These are phyloP conservation scores for Cantharellus cinnabarinus DNA, from an alignment of 768 basidiomycete species.

Conservation along the genomic window DNA sequence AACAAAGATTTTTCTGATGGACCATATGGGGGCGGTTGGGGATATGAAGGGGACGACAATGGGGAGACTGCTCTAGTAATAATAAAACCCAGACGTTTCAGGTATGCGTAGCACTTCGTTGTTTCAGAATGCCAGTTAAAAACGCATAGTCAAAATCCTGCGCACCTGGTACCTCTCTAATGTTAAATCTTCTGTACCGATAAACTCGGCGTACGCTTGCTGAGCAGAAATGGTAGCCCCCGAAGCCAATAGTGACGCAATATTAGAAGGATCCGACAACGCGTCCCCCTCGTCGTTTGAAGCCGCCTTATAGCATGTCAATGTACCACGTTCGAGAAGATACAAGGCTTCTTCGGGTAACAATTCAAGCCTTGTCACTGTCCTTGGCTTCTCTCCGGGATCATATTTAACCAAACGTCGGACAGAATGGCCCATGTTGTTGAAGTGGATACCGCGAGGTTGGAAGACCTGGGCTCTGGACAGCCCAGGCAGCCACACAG, in stretches of 20 bases:
- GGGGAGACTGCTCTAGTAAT: constrained; percentile 59
- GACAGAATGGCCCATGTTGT: constrained; percentile 60
- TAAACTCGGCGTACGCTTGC: constrained; percentile 73
- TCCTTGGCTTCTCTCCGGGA: constrained; percentile 1
- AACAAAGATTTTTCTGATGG: not conserved
- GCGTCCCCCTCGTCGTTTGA: constrained; percentile 10
- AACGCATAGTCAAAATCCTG: not conserved
- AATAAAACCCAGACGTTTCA: constrained; percentile 79
- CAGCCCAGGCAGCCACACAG: constrained; percentile 52
- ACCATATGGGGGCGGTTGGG: constrained; percentile 22
- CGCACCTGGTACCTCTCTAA: constrained; percentile 76
- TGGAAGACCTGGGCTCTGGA: constrained; percentile 45
- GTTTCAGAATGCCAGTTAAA: not conserved
- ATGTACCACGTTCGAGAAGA: constrained; percentile 71
- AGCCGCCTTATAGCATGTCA: constrained; percentile 56
- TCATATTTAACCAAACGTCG: constrained; percentile 20
- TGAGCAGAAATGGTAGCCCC: constrained; percentile 79
- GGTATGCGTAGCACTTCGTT: constrained; percentile 69
- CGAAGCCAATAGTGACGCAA: constrained; percentile 7
- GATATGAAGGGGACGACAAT: constrained; percentile 25
- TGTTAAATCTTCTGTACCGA: constrained; percentile 55
- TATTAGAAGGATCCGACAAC: not conserved
- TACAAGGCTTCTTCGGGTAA: constrained; percentile 92
- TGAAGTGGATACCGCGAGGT: constrained; percentile 68
- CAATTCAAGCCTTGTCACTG: constrained; percentile 37